phyloP scores from a whole-genome alignment of 2,329 filamentous ascomycete species.

The Sphaerulina populicola region DNA sequence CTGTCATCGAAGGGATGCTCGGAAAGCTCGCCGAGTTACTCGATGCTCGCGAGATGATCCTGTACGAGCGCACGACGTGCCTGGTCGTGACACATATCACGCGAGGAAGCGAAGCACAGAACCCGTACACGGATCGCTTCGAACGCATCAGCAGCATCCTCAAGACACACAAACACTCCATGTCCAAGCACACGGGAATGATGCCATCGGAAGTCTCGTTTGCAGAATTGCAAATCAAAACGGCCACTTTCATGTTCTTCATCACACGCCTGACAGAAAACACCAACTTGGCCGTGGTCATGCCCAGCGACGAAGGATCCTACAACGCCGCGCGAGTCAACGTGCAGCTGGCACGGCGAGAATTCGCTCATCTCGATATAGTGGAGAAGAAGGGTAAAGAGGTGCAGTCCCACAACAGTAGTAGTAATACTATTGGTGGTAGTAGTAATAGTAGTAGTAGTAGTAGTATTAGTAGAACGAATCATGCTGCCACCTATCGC shows the following conservation, averaged over 20 bases:
- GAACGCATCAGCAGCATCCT: slow-evolving; percentile 95
- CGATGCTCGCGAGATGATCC: slow-evolving; percentile 82
- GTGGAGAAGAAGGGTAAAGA: slow-evolving; percentile 31
- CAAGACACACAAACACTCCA: slow-evolving; percentile 91
- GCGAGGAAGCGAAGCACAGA: slow-evolving; percentile 59
- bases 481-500: slow-evolving; percentile 1
- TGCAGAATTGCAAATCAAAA: slow-evolving; percentile 71
- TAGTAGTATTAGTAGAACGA: too few relatives aligned
- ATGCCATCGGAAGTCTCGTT: slow-evolving; percentile 77
- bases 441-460: too few relatives aligned
- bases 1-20: slow-evolving; percentile 79
- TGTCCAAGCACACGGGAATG: slow-evolving; percentile 64
- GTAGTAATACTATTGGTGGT: too few relatives aligned
- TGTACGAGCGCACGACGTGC: slow-evolving; percentile 94
- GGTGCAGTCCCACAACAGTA: slow-evolving; percentile 4
- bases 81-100: slow-evolving; percentile 91
- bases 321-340: slow-evolving; percentile 90
- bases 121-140: slow-evolving; percentile 86
- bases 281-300: slow-evolving; percentile 86
- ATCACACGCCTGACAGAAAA: slow-evolving; percentile 95
- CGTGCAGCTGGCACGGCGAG: slow-evolving; percentile 74
- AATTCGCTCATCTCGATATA: slow-evolving; percentile 60
- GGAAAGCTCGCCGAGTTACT: slow-evolving; percentile 74
- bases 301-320: slow-evolving; percentile 81
- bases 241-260: slow-evolving; percentile 79